phyloP scores from a whole-genome alignment of 345 rosid genomes.

The Salix udensis region DNA sequence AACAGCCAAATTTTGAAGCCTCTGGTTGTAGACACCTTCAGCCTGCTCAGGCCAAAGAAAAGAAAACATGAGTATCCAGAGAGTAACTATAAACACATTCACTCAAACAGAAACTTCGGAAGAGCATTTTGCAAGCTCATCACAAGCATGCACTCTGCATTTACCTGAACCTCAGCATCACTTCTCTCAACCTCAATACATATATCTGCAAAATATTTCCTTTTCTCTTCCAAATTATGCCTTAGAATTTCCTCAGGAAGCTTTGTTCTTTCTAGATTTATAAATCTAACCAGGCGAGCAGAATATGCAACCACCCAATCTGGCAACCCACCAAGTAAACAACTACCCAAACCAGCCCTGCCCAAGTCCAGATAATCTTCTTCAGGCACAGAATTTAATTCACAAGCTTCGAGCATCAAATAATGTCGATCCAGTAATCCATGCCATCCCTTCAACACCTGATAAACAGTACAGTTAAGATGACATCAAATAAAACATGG shows the following conservation, averaged over 20 bases:
- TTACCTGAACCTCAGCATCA: conserved; percentile 99
- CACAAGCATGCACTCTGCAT: neutral
- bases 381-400: conserved; percentile 70
- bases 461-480: conserved; percentile 20
- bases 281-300: conserved; percentile 96
- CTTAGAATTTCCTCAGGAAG: conserved; percentile 86
- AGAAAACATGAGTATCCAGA: conserved; percentile 19
- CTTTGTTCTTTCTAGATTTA: conserved; percentile 89
- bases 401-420: conserved; percentile 91
- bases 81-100: conserved; percentile 13
- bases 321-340: conserved; percentile 97
- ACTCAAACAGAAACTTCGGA: neutral
- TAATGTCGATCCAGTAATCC: conserved; percentile 79
- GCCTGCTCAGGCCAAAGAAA: conserved; percentile 50
- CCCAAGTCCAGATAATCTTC: conserved; percentile 96
- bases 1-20: conserved; percentile 97
- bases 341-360: conserved; percentile 95
- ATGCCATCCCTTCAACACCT: conserved; percentile 93
- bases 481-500: neutral
- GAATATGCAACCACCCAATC: conserved; percentile 93
- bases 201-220: conserved; percentile 69
- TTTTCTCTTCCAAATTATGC: conserved; percentile 94
- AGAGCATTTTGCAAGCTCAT: neutral
- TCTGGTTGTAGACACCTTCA: conserved; percentile 99
- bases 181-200: conserved; percentile 85